Percentiles rank a stretch among this genome's conserved stretches.
phyloP scores from a whole-genome alignment of 2,329 filamentous ascomycete species.

The Ophiosphaerella herpotricha region DNA sequence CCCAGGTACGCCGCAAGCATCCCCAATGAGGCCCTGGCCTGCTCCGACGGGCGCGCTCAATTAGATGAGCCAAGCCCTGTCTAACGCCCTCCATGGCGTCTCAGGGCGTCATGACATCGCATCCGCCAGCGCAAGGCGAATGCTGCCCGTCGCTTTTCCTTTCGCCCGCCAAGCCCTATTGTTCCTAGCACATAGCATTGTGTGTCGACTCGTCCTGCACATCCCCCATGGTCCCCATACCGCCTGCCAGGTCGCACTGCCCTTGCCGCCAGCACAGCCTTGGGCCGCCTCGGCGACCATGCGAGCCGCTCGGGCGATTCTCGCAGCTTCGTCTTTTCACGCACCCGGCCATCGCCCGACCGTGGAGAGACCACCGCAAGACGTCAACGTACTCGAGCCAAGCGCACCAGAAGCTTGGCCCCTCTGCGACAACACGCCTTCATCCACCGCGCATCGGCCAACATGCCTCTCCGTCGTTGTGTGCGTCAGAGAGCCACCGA shows the following conservation, averaged over 20 bases:
- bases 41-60: conserved; percentile 9
- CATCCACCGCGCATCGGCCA: not conserved
- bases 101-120: conserved; percentile 19
- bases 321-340: not conserved
- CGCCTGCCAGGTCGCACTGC: too few relatives aligned
- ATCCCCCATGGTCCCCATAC: too few relatives aligned
- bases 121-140: not conserved
- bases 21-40: conserved; percentile 5
- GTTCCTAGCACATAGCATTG: conserved; percentile 8
- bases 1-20: conserved; percentile 7
- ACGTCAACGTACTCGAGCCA: conserved; percentile 8
- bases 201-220: not conserved
- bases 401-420: conserved; percentile 16
- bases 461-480: not conserved
- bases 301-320: not conserved
- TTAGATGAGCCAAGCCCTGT: conserved; percentile 23
- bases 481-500: conserved; percentile 6
- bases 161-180: conserved; percentile 7
- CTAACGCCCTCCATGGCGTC: conserved; percentile 6
- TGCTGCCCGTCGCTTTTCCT: conserved; percentile 6
- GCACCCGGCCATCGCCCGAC: conserved; percentile 7
- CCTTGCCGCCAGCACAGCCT: conserved; percentile 16
- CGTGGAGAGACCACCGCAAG: not conserved
- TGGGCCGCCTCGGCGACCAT: not conserved
- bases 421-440: conserved; percentile 2